Evolutionary conservation across 2,329 filamentous ascomycete genomes (phyloP).

Genomic region (Colletotrichum sp.): DNA sequence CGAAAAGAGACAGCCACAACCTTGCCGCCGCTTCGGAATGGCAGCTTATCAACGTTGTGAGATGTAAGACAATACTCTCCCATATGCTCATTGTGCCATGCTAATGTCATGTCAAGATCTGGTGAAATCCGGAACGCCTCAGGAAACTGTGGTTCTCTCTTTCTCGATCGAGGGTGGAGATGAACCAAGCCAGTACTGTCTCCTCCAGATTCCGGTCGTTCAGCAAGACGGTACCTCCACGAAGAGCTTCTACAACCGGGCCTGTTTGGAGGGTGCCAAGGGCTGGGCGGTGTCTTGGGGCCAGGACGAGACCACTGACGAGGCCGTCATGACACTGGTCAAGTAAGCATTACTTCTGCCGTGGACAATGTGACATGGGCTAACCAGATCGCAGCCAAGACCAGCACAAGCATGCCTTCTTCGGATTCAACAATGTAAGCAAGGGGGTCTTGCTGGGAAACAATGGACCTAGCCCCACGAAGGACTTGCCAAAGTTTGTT

Average conservation of each 20-base stretch:
- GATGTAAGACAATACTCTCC: slow-evolving; percentile 3
- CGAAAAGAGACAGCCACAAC: no score
- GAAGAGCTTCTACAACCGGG: slow-evolving; percentile 26
- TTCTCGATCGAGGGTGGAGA: not conserved
- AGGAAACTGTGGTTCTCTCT: not conserved
- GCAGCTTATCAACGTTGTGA: slow-evolving; percentile 7
- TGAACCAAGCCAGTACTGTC: slow-evolving; percentile 21
- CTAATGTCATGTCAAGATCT: not conserved
- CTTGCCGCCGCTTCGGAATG: slow-evolving; percentile 12
- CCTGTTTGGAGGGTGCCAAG: slow-evolving; percentile 4
- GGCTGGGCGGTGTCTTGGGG: slow-evolving; percentile 20
- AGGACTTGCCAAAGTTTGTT: no score
- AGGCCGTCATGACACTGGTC: no score
- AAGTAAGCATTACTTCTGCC: no score
- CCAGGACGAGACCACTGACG: no score
- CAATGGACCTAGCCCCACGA: no score
- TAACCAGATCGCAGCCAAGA: no score
- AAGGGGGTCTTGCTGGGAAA: no score
- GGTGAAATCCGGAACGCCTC: not conserved
- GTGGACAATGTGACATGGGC: no score
- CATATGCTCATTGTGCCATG: fast-evolving
- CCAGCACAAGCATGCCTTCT: no score
- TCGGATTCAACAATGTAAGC: no score
- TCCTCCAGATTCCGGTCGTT: slow-evolving; percentile 3
- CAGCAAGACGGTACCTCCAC: slow-evolving; percentile 18